phyloP scores from a whole-genome alignment of 148 eudicot species.

The Rhododendron henanense region DNA sequence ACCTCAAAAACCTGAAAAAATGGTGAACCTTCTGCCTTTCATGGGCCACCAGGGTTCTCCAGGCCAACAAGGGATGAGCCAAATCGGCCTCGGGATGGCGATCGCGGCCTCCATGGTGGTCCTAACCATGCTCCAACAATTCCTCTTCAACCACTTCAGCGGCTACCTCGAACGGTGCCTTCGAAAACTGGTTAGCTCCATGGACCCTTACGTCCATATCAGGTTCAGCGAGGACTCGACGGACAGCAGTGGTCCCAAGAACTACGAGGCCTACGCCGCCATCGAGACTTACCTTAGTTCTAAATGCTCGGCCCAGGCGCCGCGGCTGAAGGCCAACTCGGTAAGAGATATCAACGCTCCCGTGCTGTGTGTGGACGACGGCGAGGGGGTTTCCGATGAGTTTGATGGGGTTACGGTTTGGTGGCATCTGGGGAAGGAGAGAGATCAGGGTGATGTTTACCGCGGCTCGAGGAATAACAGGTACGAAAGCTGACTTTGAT shows the following conservation, averaged over 20 bases:
- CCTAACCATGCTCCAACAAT: not conserved
- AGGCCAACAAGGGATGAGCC: not conserved
- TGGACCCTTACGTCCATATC: conserved; percentile 40
- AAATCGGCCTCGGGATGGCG: not conserved
- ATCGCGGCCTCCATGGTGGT: not conserved
- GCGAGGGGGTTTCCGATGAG: conserved; percentile 45
- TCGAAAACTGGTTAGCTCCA: not conserved
- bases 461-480: not conserved
- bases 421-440: conserved; percentile 35
- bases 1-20: not conserved
- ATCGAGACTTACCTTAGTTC: conserved; percentile 38
- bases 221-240: conserved; percentile 24
- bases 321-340: conserved; percentile 34
- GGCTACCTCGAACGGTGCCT: not conserved
- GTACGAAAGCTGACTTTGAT: not conserved
- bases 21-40: not conserved
- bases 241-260: conserved; percentile 17
- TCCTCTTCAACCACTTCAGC: not conserved
- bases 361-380: conserved; percentile 34
- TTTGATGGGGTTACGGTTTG: conserved; percentile 32
- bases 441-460: not conserved
- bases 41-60: not conserved
- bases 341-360: conserved; percentile 21
- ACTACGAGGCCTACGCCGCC: conserved; percentile 31
- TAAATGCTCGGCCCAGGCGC: conserved; percentile 27